Base-by-base conservation (phyloP, 495 filamentous ascomycete genomes). In the Parachaetomium inaequale region DNA sequence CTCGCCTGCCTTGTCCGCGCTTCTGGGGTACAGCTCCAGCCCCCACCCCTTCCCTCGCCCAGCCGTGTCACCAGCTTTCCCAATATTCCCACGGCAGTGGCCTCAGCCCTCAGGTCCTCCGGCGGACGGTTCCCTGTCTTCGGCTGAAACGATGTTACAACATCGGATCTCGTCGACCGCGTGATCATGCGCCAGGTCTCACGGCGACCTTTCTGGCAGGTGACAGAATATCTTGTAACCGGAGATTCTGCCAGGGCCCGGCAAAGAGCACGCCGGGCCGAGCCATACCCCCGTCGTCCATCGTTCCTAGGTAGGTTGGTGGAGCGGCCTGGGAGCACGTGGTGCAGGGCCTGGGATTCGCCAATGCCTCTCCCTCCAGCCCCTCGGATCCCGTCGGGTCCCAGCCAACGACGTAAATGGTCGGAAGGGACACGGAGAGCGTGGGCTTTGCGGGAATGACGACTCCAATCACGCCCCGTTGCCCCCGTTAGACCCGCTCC, bases 131-230 rank as follows among this genome's bases (percentile, higher is more conserved):
- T 19, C 19, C 12, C 1, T 8, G 19, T 25, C 56, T 25, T 23
- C 34, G 14, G 19, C 57, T 63, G 28, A 46, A n/a, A 49, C 55
- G 12, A 21, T 55, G 36, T 26, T 12, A 56, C 52, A 32, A 34
- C 31, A 12, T 46, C 60, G 50, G 61, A 63, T 59, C 57, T 55
- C 52, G 52, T 54, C 43, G 58, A 17, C 54, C 65, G 57, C 62
- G 62, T 67, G 58, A 67, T 67, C 61, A 64, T 34, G 53, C 40
- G 43, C 50, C 47, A 25, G 47, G 56, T 58, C 46, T 55, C 53
- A 61, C 32, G 51, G 14, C 57, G 38, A 38, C 54, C 25, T 52
- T 31, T 53, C 29, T 32, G 26, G 51, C 40, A 32, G 19, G 38
- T 47, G 31, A 54, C 63, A 58, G 47, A 47, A 46, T 50, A 23